Percentiles rank a stretch among this genome's conserved stretches.
Evolutionary conservation across 1,284 basidiomycete genomes (phyloP).

Genomic region (Ustilago nuda): DNA sequence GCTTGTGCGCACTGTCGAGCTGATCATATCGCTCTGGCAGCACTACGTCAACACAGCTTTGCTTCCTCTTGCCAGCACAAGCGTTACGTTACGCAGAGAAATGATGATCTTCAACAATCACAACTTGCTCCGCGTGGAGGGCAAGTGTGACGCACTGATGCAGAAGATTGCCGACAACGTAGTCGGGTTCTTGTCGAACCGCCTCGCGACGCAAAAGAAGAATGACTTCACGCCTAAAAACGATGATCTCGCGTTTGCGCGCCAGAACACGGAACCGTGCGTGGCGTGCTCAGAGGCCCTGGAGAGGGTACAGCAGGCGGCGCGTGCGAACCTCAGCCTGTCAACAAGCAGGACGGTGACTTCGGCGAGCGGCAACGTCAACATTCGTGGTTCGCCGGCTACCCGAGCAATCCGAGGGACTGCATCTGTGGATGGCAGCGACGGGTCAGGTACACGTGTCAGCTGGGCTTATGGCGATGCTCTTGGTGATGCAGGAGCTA

Average conservation of each 20-base stretch:
- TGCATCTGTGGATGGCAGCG: constrained; percentile 22
- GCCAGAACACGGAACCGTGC: constrained; percentile 96
- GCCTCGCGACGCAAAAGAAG: constrained; percentile 92
- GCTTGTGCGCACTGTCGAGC: constrained; percentile 82
- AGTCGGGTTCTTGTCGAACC: constrained; percentile 72
- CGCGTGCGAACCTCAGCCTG: constrained; percentile 75
- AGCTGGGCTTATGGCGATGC: constrained; percentile 22
- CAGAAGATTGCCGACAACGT: constrained; percentile 82
- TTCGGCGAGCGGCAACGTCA: constrained; percentile 25
- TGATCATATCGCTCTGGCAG: constrained; percentile 95
- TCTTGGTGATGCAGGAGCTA: constrained; percentile 10
- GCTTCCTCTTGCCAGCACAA: constrained; percentile 85
- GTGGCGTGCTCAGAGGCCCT: constrained; percentile 86
- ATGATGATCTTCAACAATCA: constrained; percentile 95
- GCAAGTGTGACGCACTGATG: constrained; percentile 82
- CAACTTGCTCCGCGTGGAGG: constrained; percentile 86
- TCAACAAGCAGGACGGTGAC: constrained; percentile 29
- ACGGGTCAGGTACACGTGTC: constrained; percentile 13
- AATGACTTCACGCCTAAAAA: constrained; percentile 94
- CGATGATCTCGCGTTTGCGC: constrained; percentile 86
- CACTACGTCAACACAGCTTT: constrained; percentile 92
- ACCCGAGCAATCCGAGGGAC: constrained; percentile 11
- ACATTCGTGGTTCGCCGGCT: constrained; percentile 23
- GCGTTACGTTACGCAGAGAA: constrained; percentile 88
- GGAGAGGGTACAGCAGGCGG: constrained; percentile 81